Evolutionary conservation across 2,329 filamentous ascomycete genomes (phyloP), one percentile per base, ranked within the genome.

Genomic region (Neonectria faginata): DNA sequence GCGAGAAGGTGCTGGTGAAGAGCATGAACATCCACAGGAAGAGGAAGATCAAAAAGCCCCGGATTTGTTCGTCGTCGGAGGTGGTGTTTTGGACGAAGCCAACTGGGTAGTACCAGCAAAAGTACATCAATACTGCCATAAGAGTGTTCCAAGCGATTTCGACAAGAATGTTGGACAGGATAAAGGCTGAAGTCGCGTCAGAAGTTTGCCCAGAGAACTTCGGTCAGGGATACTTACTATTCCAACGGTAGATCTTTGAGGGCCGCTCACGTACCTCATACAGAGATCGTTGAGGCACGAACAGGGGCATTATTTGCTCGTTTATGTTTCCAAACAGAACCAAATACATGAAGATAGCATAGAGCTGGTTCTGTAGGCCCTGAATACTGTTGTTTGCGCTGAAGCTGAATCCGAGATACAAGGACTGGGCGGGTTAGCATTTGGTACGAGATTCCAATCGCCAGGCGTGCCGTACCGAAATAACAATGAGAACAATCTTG

Each of bases 231-330:
- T 1, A 62, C 73, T 48, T 50, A 74, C 73, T 74, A 1, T 64
- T 73, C 73, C 73, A 74, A 18, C 72, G 72, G 74, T 91, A 92
- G 0, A 88, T 84, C 74, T 89, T 89, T 14, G 86, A 88, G 0
- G 89, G 89, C 1, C 89, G 83, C 76, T 92, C 90, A 18, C 89
- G 88, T 5, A 87, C 88, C 76, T 92, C 89, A 73, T 92, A 92
- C 0, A 92, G 78, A 1, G 86, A 82, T 33, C 90, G 86, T 70
- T 91, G 89, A 0, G 86, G 86, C 50, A 91, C 85, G 70, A 92
- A 92, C 70, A 89, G 88, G 3, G 89, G 89, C 89, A 91, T 91
- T n/a, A 89, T 86, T 66, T 89, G 87, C 64, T 89, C 84, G 5
- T 85, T 83, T 36, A 90, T 52, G 22, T 68, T 73, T 52, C 86